These are phyloP conservation scores for Hortaea werneckii DNA, from an alignment of 2,329 filamentous ascomycete genomes.

Conservation along the genomic window DNA sequence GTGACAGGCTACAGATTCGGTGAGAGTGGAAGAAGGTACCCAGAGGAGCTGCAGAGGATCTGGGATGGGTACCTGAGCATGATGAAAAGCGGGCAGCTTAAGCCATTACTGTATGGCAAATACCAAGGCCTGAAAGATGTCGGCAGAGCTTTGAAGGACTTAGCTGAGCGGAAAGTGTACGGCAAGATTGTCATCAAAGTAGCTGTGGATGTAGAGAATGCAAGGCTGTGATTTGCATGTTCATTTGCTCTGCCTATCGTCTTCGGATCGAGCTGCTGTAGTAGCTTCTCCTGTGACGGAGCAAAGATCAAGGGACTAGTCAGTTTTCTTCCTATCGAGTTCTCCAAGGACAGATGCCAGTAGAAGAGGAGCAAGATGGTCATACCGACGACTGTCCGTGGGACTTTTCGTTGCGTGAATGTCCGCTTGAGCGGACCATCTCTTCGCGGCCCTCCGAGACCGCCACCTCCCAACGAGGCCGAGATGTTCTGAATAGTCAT, in stretches of 20 bases:
- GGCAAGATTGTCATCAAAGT: slow-evolving; percentile 48
- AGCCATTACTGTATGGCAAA: slow-evolving; percentile 40
- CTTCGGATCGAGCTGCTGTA: no score
- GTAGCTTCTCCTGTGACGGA: no score
- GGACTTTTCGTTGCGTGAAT: no score
- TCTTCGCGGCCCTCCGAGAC: no score
- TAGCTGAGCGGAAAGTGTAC: slow-evolving; percentile 41
- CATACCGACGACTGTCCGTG: no score
- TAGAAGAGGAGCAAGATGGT: no score
- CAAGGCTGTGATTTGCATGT: slow-evolving; percentile 11
- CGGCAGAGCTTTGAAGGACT: slow-evolving; percentile 41
- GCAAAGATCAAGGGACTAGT: no score
- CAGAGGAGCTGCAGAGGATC: slow-evolving; percentile 37
- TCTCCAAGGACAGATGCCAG: no score
- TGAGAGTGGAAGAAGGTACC: slow-evolving; percentile 43
- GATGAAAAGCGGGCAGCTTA: slow-evolving; percentile 38
- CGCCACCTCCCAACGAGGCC: no score
- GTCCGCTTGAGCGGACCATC: no score
- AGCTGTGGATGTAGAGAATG: slow-evolving; percentile 13
- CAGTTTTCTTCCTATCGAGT: no score
- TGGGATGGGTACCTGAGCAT: slow-evolving; percentile 44
- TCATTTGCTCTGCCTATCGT: not conserved
- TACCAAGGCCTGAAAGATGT: slow-evolving; percentile 44
- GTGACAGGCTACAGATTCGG: slow-evolving; percentile 49
- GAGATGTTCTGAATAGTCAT: no score